Percentiles rank a stretch among this genome's conserved stretches.
Evolutionary conservation across 1,284 basidiomycete genomes (phyloP).

Genomic region (Ceratobasidium sp.): DNA sequence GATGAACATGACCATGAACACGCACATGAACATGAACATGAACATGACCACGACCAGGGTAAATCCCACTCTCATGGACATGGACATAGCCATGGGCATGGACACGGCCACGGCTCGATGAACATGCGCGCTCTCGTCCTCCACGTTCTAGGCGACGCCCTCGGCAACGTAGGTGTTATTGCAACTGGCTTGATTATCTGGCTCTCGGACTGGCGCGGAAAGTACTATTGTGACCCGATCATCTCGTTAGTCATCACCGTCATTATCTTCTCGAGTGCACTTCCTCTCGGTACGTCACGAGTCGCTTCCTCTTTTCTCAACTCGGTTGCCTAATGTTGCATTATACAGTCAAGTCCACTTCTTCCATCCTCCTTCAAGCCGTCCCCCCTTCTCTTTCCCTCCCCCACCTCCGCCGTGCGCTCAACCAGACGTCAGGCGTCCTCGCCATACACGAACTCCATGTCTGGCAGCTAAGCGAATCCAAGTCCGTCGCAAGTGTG

Average conservation of each 20-base stretch:
- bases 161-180: conserved; percentile 98
- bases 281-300: conserved; percentile 81
- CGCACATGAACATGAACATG: conserved; percentile 51
- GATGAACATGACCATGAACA: conserved; percentile 51
- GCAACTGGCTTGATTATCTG: conserved; percentile 93
- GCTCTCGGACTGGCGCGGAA: conserved; percentile 80
- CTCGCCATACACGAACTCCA: conserved; percentile 94
- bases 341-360: conserved; percentile 83
- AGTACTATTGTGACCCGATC: conserved; percentile 92
- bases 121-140: conserved; percentile 96
- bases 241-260: conserved; percentile 95
- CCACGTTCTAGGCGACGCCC: conserved; percentile 95
- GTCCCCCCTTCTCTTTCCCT: conserved; percentile 91
- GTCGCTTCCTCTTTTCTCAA: neutral
- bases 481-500: conserved; percentile 93
- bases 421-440: conserved; percentile 86
- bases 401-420: conserved; percentile 83
- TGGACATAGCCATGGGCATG: conserved; percentile 61
- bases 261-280: conserved; percentile 95
- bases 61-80: conserved; percentile 49
- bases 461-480: conserved; percentile 93
- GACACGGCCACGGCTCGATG: conserved; percentile 81
- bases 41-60: conserved; percentile 46
- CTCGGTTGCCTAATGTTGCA: conserved; percentile 9
- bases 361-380: conserved; percentile 96